Conservation (phyloP, 2,329 filamentous ascomycete genomes). For the Venturia effusa region DNA sequence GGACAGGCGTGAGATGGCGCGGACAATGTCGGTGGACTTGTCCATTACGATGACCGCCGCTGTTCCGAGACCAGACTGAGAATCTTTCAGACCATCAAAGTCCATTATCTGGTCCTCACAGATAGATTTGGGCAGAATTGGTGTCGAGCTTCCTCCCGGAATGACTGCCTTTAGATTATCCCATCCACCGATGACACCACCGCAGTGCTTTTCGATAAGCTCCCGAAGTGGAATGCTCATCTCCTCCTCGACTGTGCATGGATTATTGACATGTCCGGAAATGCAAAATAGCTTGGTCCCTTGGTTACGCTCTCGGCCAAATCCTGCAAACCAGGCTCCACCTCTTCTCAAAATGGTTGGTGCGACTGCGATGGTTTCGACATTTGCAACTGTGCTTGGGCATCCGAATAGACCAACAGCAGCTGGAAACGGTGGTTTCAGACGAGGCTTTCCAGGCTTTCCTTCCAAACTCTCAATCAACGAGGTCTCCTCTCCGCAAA, state of each 20-base stretch:
- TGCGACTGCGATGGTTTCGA: slow-evolving; percentile 91
- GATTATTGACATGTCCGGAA: slow-evolving; percentile 97
- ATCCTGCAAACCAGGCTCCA: slow-evolving; percentile 82
- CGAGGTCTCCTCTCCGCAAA: slow-evolving; percentile 96
- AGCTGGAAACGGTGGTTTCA: slow-evolving; percentile 97
- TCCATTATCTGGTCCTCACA: slow-evolving; percentile 98
- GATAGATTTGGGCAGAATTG: slow-evolving; percentile 78
- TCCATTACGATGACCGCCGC: slow-evolving; percentile 99
- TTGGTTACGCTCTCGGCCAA: slow-evolving; percentile 91
- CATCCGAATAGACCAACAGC: slow-evolving; percentile 96
- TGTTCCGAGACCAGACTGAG: slow-evolving; percentile 91
- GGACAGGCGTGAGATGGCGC: slow-evolving; percentile 82
- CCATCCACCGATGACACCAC: slow-evolving; percentile 92
- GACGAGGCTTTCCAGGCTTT: slow-evolving; percentile 94
- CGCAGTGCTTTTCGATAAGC: slow-evolving; percentile 96
- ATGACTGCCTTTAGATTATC: slow-evolving; percentile 95
- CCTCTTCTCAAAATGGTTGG: slow-evolving; percentile 93
- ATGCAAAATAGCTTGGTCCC: slow-evolving; percentile 99
- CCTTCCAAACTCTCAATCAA: slow-evolving; percentile 97
- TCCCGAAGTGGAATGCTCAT: slow-evolving; percentile 96
- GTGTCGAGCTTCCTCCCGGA: slow-evolving; percentile 91
- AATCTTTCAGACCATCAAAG: slow-evolving; percentile 96
- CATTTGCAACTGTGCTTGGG: slow-evolving; percentile 94
- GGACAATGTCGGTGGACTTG: slow-evolving; percentile 91
- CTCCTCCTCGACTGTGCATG: slow-evolving; percentile 94